Conservation (phyloP, 139 green algal genomes). For the Yamagishiella unicocca region DNA sequence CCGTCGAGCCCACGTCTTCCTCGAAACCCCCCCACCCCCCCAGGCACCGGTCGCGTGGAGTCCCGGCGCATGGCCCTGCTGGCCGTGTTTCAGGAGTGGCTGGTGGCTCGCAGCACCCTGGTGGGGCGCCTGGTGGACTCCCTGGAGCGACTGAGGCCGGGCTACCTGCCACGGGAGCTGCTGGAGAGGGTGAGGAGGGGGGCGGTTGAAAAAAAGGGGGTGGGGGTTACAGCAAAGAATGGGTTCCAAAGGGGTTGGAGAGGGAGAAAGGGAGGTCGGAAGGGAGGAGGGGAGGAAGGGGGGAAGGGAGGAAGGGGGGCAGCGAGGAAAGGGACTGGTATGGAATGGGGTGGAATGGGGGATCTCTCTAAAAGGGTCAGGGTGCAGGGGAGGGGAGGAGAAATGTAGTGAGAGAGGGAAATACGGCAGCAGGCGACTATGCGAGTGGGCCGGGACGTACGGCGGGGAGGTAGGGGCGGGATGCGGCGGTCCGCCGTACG, state of each 20-base stretch:
- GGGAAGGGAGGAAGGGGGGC: too few species aligned
- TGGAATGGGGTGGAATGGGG: too few species aligned
- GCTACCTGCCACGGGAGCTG: conserved; percentile 28
- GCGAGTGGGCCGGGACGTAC: too few species aligned
- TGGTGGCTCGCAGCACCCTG: conserved; percentile 31
- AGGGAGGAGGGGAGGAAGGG: not conserved
- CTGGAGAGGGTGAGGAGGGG: not conserved
- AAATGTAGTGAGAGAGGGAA: too few species aligned
- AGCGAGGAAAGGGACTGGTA: too few species aligned
- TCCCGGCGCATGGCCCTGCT: conserved; percentile 27
- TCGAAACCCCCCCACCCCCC: not conserved
- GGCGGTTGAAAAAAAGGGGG: too few species aligned
- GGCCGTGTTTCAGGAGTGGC: conserved; percentile 36
- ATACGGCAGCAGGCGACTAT: too few species aligned
- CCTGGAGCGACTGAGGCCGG: conserved; percentile 11
- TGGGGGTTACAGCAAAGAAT: not conserved
- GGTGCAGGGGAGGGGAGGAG: too few species aligned
- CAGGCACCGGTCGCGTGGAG: not conserved
- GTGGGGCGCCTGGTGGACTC: conserved; percentile 16
- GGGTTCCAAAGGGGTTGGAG: not conserved
- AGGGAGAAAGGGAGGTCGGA: not conserved
- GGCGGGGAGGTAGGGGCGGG: too few species aligned
- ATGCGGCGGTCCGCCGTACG: too few species aligned
- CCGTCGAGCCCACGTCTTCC: too few species aligned
- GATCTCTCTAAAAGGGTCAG: too few species aligned